phyloP scores from a whole-genome alignment of 2,329 filamentous ascomycete genomes.

The Cyphellophora attinorum region DNA sequence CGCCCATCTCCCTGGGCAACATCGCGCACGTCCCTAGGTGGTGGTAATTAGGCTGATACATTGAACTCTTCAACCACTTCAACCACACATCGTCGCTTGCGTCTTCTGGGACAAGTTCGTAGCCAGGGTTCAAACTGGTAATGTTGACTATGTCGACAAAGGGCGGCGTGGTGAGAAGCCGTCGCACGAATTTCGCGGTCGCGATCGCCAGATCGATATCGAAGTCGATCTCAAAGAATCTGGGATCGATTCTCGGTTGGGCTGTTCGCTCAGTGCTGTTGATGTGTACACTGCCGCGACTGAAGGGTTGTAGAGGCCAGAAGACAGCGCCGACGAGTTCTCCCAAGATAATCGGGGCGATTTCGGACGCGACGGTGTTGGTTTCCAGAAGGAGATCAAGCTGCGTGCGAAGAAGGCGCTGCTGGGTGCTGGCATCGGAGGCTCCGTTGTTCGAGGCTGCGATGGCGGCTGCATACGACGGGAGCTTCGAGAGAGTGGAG shows the following conservation, averaged over 20 bases:
- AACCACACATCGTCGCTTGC: constrained; percentile 19
- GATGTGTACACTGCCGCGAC: constrained; percentile 23
- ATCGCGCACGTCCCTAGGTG: constrained; percentile 21
- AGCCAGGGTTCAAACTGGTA: constrained; percentile 13
- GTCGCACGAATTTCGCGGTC: constrained; percentile 1
- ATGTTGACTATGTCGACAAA: constrained; percentile 1
- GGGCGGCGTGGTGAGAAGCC: constrained; percentile 1
- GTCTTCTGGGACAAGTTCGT: constrained; percentile 13
- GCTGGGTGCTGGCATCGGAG: constrained; percentile 1
- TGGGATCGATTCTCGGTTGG: constrained; percentile 1
- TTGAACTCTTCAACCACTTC: constrained; percentile 15
- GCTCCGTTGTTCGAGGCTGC: constrained; percentile 2
- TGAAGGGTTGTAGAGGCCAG: constrained; percentile 16
- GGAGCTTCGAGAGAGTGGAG: background rate
- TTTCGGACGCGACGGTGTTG: constrained; percentile 2
- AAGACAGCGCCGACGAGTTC: constrained; percentile 3
- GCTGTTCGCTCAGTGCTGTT: background rate
- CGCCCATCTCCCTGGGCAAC: constrained; percentile 28
- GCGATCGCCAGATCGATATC: constrained; percentile 1
- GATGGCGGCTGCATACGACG: background rate
- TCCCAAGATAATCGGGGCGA: constrained; percentile 1
- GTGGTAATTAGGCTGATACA: too few species aligned
- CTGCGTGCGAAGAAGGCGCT: constrained; percentile 2
- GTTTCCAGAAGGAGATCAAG: too few species aligned
- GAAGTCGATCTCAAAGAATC: constrained; percentile 1